Evolutionary conservation across 1,284 basidiomycete genomes (phyloP).

Genomic region (Meira miltonrushii): DNA sequence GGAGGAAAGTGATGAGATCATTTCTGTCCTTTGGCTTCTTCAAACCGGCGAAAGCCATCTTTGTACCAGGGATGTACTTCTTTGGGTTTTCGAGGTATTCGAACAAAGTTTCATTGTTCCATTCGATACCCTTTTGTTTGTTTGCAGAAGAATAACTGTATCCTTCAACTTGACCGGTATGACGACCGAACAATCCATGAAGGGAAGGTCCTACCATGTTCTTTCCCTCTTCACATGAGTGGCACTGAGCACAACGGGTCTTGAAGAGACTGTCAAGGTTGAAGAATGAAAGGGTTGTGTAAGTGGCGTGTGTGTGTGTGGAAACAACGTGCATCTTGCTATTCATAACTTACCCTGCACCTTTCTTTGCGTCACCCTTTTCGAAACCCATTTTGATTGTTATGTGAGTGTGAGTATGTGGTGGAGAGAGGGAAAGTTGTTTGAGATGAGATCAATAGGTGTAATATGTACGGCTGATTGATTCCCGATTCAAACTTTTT

Average conservation of each 20-base stretch:
- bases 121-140: constrained; percentile 85
- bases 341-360: constrained; percentile 20
- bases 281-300: background rate
- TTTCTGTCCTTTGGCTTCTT: constrained; percentile 50
- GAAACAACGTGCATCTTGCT: background rate
- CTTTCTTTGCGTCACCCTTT: constrained; percentile 45
- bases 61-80: constrained; percentile 62
- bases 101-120: constrained; percentile 79
- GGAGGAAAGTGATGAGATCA: constrained; percentile 44
- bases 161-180: constrained; percentile 78
- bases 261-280: constrained; percentile 39
- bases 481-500: too few species aligned
- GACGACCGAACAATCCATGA: constrained; percentile 72
- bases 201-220: constrained; percentile 21
- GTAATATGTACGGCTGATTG: too few species aligned
- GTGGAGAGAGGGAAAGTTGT: too few species aligned
- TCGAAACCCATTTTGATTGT: constrained; percentile 37
- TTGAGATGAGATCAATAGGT: too few species aligned
- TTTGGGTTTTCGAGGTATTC: constrained; percentile 90
- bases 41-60: constrained; percentile 34
- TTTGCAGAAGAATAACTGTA: constrained; percentile 95
- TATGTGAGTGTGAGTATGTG: too few species aligned
- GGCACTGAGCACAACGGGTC: constrained; percentile 96
- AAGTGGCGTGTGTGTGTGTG: background rate
- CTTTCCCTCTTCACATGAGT: constrained; percentile 64